Percentiles rank a stretch among this genome's conserved stretches.
Evolutionary conservation across 1,284 basidiomycete genomes (phyloP).

Genomic region (Sparassis latifolia): DNA sequence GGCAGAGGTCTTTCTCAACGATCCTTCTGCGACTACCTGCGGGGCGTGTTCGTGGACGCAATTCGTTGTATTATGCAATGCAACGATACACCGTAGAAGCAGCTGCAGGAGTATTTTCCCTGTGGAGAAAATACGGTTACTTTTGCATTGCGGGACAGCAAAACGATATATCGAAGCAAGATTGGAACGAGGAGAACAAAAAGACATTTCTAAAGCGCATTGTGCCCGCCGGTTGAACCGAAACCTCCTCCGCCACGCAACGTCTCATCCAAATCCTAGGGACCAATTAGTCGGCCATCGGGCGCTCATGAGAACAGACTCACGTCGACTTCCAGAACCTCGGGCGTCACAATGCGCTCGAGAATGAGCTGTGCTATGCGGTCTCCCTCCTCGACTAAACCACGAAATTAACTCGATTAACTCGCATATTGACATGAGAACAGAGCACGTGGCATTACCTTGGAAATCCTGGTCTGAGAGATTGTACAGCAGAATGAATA

Average conservation of each 20-base stretch:
- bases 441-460: slow-evolving; percentile 41
- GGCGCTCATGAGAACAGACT: slow-evolving; percentile 19
- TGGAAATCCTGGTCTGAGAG: slow-evolving; percentile 84
- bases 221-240: slow-evolving; percentile 89
- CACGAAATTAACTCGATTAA: slow-evolving; percentile 1
- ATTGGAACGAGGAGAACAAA: background rate
- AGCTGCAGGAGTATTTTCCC: no score
- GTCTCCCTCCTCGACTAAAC: slow-evolving; percentile 82
- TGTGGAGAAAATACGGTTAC: no score
- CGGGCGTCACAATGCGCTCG: slow-evolving; percentile 85
- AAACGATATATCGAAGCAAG: background rate
- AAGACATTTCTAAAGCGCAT: slow-evolving; percentile 26
- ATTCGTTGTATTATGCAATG: no score
- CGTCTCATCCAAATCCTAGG: slow-evolving; percentile 78
- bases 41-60: no score
- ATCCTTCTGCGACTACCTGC: no score
- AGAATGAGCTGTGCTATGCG: slow-evolving; percentile 93
- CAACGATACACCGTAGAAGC: no score
- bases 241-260: slow-evolving; percentile 85
- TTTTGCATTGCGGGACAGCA: background rate
- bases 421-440: slow-evolving; percentile 5
- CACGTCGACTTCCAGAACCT: slow-evolving; percentile 81
- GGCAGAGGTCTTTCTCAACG: no score
- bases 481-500: slow-evolving; percentile 96
- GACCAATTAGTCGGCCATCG: background rate